Evolutionary conservation across 352 stramenopile species (phyloP), one percentile per base, ranked within the genome.

Genomic region (Elongisporangium anandrum): DNA sequence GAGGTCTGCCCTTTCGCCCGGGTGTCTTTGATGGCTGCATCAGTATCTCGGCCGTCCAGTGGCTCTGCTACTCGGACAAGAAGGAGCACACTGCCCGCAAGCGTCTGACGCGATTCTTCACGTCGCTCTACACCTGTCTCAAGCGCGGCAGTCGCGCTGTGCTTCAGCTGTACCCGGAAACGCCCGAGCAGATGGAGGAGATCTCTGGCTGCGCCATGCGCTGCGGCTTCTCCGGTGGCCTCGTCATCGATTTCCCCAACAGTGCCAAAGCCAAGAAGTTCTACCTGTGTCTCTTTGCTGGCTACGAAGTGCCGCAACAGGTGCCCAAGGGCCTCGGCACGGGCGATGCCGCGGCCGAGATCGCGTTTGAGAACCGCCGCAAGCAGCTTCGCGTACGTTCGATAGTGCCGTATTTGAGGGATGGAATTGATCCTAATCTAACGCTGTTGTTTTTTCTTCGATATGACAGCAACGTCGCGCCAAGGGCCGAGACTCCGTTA

Each of bases 191-290:
- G 79, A 97, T 97, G 86, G 88, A 97, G 57, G 80, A 98, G 63
- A 96, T 97, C 59, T 96, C 90, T 12, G 68, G 73, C 39, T 90
- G 82, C 17, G 92, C 92, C 24, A 96, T 96, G 88, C 83, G 78
- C 53, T 94, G 85, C 45, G 92, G 90, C 9, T 98, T 98, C 70
- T 96, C 90, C 0, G 94, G 97, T 39, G 98, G 98, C 65, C 82
- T 99, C 26, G 97, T 99, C 8, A 97, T 99, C 17, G 98, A 99
- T 72, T 99, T 98, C 74, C 98, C 98, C 8, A 99, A 99, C 75
- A 98, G 79, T 73, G 85, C 97, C 39, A 99, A 99, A 68, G 98
- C 98, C 34, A 99, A 99, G 82, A 99, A 99, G 72, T 98, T 99
- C 77, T 99, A 99, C 71, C 70, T 99, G 17, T 96, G 98, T 55